Base-by-base conservation (phyloP, 352 stramenopile genomes). In the Achlya hypogyna region DNA sequence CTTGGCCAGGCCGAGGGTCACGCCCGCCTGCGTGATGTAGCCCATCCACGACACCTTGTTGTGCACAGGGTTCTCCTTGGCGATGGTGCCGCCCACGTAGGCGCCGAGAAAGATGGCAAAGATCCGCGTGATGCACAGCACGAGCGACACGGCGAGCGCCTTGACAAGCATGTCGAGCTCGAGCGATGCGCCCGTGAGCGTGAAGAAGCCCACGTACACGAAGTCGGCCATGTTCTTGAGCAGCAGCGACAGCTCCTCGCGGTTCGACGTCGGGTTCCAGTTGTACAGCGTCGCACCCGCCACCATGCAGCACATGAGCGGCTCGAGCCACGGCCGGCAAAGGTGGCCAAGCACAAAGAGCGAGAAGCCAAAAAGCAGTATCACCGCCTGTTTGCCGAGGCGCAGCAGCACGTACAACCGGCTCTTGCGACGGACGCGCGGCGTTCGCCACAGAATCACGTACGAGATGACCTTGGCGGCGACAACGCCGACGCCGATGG, bases 201-300 rank as follows among this genome's bases (percentile, higher is more conserved):
- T 87, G 67, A 89, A 89, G 54, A 89, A 89, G 53, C 76, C 80
- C n/a, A 89, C 78, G 62, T 87, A 89, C 28, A 89, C 78, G 20
- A 86, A 53, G 53, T 86, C 75, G 4, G 77, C 78, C 10, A 87
- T 64, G 0, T 77, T 71, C 53, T 84, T 81, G 27, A 88, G 53
- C 45, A 88, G 59, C 18, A 84, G 63, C 5, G 69, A 68, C 18
- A 88, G 74, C 25, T 88, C 79, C 43, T 88, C 79, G 1, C 78
- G 76, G 31, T 84, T 82, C 0, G 75, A 53, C 40, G 71, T 82
- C 25, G 74, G 74, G 65, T 88, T 88, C 78, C 78, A 88, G 60
- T 67, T 67, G 60, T 67, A 67, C 79, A 88, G 82, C 28, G 84
- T 74, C 0, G 78, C 78, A 12, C 80, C 80, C 1, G 77, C 78